These are phyloP conservation scores for Pseudopithomyces chartarum DNA, from an alignment of 2,329 filamentous ascomycete species.

Conservation along the genomic window DNA sequence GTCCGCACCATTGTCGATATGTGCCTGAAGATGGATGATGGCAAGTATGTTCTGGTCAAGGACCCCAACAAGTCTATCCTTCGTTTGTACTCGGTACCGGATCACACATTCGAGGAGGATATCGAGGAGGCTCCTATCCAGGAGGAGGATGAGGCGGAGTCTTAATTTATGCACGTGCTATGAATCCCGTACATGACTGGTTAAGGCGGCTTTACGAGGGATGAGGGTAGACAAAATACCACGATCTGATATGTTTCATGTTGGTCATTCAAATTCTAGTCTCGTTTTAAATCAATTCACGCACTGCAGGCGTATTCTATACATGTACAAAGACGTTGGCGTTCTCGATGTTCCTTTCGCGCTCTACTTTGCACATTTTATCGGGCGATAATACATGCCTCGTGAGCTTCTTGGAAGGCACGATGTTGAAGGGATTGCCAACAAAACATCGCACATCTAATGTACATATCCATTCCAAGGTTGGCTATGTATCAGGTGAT, in stretches of 20 bases:
- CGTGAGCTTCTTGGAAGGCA: no score
- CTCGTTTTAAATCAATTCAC: background rate
- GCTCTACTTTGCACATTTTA: background rate
- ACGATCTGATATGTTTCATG: slow-evolving; percentile 3
- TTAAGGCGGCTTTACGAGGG: slow-evolving; percentile 20
- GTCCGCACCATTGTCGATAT: slow-evolving; percentile 98
- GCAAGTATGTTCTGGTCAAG: slow-evolving; percentile 79
- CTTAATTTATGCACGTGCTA: slow-evolving; percentile 13
- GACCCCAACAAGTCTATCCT: slow-evolving; percentile 98
- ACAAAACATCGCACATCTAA: no score
- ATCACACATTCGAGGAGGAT: slow-evolving; percentile 88
- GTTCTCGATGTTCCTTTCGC: no score
- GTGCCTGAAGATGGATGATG: slow-evolving; percentile 76
- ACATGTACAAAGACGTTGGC: no score
- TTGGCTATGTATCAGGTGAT: background rate
- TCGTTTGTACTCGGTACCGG: slow-evolving; percentile 88
- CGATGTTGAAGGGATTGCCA: no score
- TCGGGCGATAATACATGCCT: no score
- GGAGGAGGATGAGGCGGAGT: slow-evolving; percentile 57
- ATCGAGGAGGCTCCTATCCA: slow-evolving; percentile 69
- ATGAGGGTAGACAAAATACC: slow-evolving; percentile 26
- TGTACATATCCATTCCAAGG: background rate
- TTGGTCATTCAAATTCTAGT: background rate
- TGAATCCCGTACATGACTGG: slow-evolving; percentile 26
- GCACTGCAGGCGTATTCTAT: background rate